Evolutionary conservation across 345 rosid genomes (phyloP).

Genomic region (Physaria fendleri): DNA sequence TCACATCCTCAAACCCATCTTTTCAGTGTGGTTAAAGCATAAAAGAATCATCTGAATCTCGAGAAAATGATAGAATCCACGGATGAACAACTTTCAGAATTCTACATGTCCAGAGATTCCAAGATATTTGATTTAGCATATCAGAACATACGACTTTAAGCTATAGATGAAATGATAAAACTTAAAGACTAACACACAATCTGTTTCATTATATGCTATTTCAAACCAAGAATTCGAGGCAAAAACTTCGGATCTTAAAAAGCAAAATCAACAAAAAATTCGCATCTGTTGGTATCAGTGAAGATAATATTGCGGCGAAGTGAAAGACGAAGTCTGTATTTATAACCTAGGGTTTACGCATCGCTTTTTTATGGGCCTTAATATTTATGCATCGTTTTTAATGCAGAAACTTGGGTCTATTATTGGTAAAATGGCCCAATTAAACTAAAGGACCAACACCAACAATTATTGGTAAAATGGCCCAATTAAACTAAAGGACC

Average conservation of each 20-base stretch:
- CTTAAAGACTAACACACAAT: constrained; percentile 14
- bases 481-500: too few species aligned
- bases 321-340: neutral
- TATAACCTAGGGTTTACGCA: constrained; percentile 17
- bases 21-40: constrained; percentile 38
- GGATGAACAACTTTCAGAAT: neutral
- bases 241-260: neutral
- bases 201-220: constrained; percentile 11
- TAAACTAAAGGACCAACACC: too few species aligned
- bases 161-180: constrained; percentile 11
- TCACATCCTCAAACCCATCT: constrained; percentile 4
- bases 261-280: neutral
- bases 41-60: constrained; percentile 29
- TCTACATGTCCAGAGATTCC: constrained; percentile 29
- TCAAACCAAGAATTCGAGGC: neutral
- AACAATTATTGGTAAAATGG: too few species aligned
- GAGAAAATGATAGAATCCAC: constrained; percentile 30
- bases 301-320: constrained; percentile 6
- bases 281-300: neutral
- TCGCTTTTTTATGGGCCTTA: neutral
- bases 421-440: too few species aligned
- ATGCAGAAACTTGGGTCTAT: too few species aligned
- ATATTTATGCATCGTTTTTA: too few species aligned
- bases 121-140: constrained; percentile 24
- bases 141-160: constrained; percentile 4